These are phyloP conservation scores for Zygoascus tannicola DNA, from an alignment of 805 yeast genomes.

Conservation along the genomic window DNA sequence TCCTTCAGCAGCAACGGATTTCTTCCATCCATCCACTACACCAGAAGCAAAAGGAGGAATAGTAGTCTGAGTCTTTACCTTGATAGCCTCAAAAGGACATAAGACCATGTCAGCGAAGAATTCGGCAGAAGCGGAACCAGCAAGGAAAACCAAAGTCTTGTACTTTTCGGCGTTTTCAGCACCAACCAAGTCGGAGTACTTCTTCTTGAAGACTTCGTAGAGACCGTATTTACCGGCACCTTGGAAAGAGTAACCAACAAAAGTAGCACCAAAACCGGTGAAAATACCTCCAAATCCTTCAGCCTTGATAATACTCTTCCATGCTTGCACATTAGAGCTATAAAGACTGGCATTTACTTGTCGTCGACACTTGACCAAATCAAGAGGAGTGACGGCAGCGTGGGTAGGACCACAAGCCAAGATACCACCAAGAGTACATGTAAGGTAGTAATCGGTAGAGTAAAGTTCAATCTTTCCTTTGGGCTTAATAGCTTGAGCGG, in stretches of 20 bases:
- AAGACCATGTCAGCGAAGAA: constrained; percentile 81
- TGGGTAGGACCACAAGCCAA: constrained; percentile 95
- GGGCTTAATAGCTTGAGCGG: constrained; percentile 21
- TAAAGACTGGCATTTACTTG: constrained; percentile 75
- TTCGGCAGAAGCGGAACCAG: constrained; percentile 91
- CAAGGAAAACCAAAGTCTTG: constrained; percentile 65
- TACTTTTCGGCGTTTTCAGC: constrained; percentile 49
- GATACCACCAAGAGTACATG: constrained; percentile 72
- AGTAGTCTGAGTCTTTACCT: constrained; percentile 89
- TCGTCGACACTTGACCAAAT: constrained; percentile 84
- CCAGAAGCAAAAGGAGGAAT: constrained; percentile 71
- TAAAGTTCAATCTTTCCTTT: constrained; percentile 34
- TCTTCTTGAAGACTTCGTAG: constrained; percentile 82
- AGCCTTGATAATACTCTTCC: constrained; percentile 58
- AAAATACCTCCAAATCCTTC: constrained; percentile 70
- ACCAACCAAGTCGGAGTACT: constrained; percentile 61
- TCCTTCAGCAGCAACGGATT: constrained; percentile 61
- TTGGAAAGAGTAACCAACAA: constrained; percentile 86
- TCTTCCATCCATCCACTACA: constrained; percentile 58
- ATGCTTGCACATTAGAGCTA: constrained; percentile 72
- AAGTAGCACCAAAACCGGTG: constrained; percentile 89
- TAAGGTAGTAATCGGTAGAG: constrained; percentile 54
- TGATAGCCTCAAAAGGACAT: constrained; percentile 93
- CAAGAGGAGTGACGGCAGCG: constrained; percentile 85
- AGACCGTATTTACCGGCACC: constrained; percentile 98